These are phyloP conservation scores for Mortierella sp. DNA, from an alignment of 371 early-diverging fungal genomes.

Conservation along the genomic window DNA sequence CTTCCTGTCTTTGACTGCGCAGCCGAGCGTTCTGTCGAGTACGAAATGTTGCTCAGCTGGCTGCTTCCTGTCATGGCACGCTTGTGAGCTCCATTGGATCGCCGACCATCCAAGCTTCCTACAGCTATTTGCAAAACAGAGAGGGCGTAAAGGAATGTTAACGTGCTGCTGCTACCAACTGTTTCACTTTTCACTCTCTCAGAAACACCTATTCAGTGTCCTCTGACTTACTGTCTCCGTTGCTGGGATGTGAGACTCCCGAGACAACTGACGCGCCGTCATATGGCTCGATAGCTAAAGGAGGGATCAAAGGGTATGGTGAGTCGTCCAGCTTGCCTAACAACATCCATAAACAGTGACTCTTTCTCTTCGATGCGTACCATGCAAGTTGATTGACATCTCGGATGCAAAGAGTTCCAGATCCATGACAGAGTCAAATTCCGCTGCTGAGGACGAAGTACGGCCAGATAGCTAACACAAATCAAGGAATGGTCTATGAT, in stretches of 20 bases:
- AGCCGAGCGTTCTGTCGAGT: slow-evolving; percentile 43
- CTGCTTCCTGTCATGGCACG: slow-evolving; percentile 46
- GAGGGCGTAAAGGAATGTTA: neutral
- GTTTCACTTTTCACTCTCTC: no score
- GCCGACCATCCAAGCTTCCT: slow-evolving; percentile 29
- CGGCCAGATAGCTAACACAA: slow-evolving; percentile 31
- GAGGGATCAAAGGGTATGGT: neutral
- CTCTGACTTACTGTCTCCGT: slow-evolving; percentile 37
- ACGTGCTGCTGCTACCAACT: no score
- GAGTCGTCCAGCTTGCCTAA: no score
- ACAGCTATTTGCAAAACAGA: neutral
- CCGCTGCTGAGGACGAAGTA: slow-evolving; percentile 27
- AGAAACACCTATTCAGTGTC: no score
- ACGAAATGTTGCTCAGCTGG: slow-evolving; percentile 50
- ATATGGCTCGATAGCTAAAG: slow-evolving; percentile 28
- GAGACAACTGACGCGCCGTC: slow-evolving; percentile 34
- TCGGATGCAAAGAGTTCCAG: slow-evolving; percentile 47
- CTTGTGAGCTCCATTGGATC: slow-evolving; percentile 39
- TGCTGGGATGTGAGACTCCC: slow-evolving; percentile 21
- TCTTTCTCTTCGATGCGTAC: slow-evolving; percentile 8
- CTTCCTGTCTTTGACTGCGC: slow-evolving; percentile 41
- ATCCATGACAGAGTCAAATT: slow-evolving; percentile 50
- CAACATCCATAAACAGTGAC: no score
- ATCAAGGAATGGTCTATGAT: neutral
- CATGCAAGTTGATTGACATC: slow-evolving; percentile 26